phyloP scores from a whole-genome alignment of 106 monocot species.

The Acanthochlamys bracteata region DNA sequence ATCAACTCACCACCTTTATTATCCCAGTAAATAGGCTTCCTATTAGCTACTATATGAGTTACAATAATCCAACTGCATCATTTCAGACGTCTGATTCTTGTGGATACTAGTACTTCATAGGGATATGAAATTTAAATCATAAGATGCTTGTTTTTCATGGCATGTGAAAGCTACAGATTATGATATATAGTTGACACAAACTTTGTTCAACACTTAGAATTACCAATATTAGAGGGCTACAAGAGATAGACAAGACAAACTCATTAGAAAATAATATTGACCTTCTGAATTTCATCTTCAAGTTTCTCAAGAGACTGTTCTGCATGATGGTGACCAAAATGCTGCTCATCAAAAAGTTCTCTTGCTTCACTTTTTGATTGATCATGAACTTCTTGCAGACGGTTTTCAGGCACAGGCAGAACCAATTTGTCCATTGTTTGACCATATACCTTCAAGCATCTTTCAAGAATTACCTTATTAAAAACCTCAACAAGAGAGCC shows the following conservation, averaged over 20 bases:
- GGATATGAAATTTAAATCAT: neutral
- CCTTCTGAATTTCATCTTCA: conserved; percentile 82
- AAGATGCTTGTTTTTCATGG: neutral
- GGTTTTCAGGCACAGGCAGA: conserved; percentile 50
- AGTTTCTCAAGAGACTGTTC: conserved; percentile 57
- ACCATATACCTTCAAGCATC: conserved; percentile 70
- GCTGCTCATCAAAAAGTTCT: conserved; percentile 72
- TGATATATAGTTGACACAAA: neutral
- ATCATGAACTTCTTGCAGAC: conserved; percentile 42
- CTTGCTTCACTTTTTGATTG: conserved; percentile 38
- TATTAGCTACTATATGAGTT: neutral
- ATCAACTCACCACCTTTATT: neutral
- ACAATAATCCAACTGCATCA: too few species aligned
- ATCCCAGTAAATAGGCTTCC: neutral
- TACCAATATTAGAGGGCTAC: neutral
- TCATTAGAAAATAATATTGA: conserved; percentile 9
- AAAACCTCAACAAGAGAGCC: conserved; percentile 97
- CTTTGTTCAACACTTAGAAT: neutral
- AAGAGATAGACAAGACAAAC: neutral
- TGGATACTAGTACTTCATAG: neutral
- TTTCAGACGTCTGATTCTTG: too few species aligned
- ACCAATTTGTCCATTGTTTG: conserved; percentile 46
- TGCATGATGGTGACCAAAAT: conserved; percentile 87
- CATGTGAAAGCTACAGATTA: neutral
- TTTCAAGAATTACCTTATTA: conserved; percentile 85